phyloP scores from a whole-genome alignment of 768 basidiomycete genomes.

The Lactifluus pinguis region DNA sequence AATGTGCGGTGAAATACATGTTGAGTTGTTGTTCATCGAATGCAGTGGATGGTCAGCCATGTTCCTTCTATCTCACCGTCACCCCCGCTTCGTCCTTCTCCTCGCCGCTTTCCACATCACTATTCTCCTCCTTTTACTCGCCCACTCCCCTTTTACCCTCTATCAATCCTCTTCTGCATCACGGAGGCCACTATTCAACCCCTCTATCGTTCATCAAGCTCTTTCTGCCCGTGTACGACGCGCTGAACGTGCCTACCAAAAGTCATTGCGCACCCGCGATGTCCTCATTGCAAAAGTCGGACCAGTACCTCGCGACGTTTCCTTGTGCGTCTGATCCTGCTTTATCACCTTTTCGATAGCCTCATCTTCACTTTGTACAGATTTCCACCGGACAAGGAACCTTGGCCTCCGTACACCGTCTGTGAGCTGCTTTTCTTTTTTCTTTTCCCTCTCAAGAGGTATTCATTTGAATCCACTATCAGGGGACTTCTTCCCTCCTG shows the following conservation, averaged over 20 bases:
- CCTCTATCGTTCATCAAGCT: background rate
- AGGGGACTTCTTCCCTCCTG: slow-evolving; percentile 41
- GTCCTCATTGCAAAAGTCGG: slow-evolving; percentile 17
- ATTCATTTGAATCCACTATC: background rate
- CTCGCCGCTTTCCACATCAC: slow-evolving; percentile 12
- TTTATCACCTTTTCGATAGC: background rate
- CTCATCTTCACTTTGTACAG: background rate
- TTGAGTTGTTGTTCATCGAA: too few relatives aligned
- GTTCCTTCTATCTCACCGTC: slow-evolving; percentile 12
- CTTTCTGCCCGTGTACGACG: slow-evolving; percentile 8
- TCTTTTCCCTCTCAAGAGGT: too few relatives aligned
- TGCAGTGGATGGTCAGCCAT: background rate
- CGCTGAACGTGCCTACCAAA: slow-evolving; percentile 17
- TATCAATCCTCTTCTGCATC: background rate
- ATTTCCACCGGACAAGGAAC: slow-evolving; percentile 18
- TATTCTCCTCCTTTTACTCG: slow-evolving; percentile 15
- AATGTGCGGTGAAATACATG: too few relatives aligned
- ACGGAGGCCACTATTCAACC: background rate
- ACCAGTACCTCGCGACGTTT: slow-evolving; percentile 9
- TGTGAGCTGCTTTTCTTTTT: slow-evolving; percentile 1
- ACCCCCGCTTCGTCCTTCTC: slow-evolving; percentile 18
- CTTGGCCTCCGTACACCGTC: slow-evolving; percentile 19
- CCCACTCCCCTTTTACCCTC: background rate
- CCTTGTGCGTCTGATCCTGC: slow-evolving; percentile 2
- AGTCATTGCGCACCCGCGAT: slow-evolving; percentile 10